Evolutionary conservation across 345 rosid genomes (phyloP).

Genomic region (Kandelia obovata): DNA sequence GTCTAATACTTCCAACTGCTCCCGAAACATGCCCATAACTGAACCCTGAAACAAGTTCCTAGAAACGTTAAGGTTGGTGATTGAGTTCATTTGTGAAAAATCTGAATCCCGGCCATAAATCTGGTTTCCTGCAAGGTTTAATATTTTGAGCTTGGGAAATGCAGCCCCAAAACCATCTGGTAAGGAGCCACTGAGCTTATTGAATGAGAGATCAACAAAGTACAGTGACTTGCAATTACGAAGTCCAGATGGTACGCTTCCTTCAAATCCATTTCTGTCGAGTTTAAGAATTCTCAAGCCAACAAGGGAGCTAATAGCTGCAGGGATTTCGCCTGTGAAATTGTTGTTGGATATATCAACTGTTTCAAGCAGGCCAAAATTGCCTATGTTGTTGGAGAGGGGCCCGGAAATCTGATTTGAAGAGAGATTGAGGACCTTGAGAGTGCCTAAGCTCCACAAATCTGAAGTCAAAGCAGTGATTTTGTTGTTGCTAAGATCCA

Average conservation of each 20-base stretch:
- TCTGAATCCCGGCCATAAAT: constrained; percentile 53
- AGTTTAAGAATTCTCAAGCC: constrained; percentile 60
- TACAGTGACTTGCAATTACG: constrained; percentile 50
- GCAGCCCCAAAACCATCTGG: constrained; percentile 76
- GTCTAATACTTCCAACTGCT: constrained; percentile 54
- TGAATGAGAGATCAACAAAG: constrained; percentile 63
- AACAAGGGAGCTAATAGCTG: constrained; percentile 53
- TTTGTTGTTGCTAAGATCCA: constrained; percentile 83
- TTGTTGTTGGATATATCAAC: constrained; percentile 72
- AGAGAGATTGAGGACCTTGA: constrained; percentile 68
- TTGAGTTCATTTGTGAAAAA: constrained; percentile 51
- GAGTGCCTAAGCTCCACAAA: constrained; percentile 77
- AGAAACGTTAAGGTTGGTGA: constrained; percentile 63
- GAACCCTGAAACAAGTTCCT: constrained; percentile 67
- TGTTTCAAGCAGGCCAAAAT: constrained; percentile 67
- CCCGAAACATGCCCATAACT: constrained; percentile 43
- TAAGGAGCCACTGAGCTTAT: constrained; percentile 62
- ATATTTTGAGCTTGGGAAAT: constrained; percentile 58
- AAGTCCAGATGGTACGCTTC: constrained; percentile 57
- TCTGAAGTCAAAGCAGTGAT: constrained; percentile 82
- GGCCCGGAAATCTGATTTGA: constrained; percentile 67
- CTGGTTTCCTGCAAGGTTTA: constrained; percentile 67
- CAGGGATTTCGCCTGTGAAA: constrained; percentile 75
- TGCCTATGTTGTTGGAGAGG: constrained; percentile 72
- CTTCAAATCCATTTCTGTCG: constrained; percentile 51